Conservation (phyloP, 2,329 filamentous ascomycete species). For the Raffaelea albimanens region DNA sequence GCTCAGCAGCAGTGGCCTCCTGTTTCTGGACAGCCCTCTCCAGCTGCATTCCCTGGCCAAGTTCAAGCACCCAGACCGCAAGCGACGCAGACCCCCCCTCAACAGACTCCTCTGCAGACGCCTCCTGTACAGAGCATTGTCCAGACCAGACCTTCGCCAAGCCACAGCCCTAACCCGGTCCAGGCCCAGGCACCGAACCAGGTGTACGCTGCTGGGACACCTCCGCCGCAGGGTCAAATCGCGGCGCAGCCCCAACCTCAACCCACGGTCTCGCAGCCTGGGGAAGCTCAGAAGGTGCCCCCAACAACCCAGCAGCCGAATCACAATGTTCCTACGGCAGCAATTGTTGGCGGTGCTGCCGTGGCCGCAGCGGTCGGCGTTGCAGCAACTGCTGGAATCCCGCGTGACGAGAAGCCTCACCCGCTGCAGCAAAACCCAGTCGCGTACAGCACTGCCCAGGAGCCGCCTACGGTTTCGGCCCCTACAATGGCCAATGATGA, state of each 20-base stretch:
- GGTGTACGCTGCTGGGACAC: no score
- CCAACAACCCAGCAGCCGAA: no score
- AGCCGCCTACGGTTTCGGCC: neutral
- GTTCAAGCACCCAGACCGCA: neutral
- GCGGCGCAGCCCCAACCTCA: no score
- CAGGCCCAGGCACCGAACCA: no score
- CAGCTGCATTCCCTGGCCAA: neutral
- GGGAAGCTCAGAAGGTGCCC: no score
- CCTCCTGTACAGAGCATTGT: neutral
- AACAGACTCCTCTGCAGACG: neutral
- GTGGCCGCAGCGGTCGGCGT: neutral
- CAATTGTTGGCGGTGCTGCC: no score
- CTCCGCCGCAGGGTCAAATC: no score
- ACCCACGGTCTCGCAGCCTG: no score
- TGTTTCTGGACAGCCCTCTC: neutral
- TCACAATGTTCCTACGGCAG: no score
- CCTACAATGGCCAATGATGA: neutral
- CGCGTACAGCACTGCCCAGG: neutral
- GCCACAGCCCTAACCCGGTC: no score
- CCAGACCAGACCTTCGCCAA: no score
- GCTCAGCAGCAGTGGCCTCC: constrained; percentile 4
- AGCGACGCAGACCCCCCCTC: neutral
- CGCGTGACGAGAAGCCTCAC: neutral
- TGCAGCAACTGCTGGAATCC: neutral
- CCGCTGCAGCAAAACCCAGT: constrained; percentile 10